Base-by-base conservation (phyloP, 768 basidiomycete genomes). In the Leccinellum luteum region DNA sequence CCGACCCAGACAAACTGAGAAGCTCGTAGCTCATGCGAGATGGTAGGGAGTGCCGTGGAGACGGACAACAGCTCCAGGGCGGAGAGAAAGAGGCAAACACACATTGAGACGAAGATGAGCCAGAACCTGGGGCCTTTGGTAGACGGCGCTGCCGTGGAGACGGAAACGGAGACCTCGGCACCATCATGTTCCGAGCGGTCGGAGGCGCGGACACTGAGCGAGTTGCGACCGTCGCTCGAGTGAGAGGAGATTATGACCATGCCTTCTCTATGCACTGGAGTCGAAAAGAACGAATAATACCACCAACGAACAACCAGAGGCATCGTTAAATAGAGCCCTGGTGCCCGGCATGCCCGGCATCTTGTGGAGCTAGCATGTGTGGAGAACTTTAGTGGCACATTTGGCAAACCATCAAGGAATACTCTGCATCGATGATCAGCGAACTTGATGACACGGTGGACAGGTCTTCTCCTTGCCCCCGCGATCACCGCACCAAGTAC, bases 1-100 rank as follows among this genome's bases (percentile, higher is more conserved):
- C 71, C 76, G 21, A 76, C 65, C 77, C 77, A 78, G n/a, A 65
- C 53, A 38, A 74, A 75, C 44, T 71, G 67, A 7, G 60, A 57
- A 0, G 66, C 65, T 3, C 58, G 57, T 7, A 76, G 56, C 4
- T 62, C 69, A 27, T 66, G 53, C 6, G 68, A 66, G 52, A 76
- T 76, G 21, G 68, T 69, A 3, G 75, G 75, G 10, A 76, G 69
- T 5, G 73, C 74, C 1, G 69, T 73, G 17, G 66, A 58, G 30
- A 70, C 63, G 14, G 62, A 67, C 3, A 64, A 64, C 0, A 69
- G 38, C 35, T 73, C 72, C 12, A 72, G 64, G 1, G 71, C 64
- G 25, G 71, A 65, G 13, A 72, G 66, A 51, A 72, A 58, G 9
- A 69, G 60, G 35, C 58, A 64, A 8, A 48, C 60, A 9, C 62